These are phyloP conservation scores for Lomentospora prolificans DNA, from an alignment of 2,329 filamentous ascomycete species.

Conservation along the genomic window DNA sequence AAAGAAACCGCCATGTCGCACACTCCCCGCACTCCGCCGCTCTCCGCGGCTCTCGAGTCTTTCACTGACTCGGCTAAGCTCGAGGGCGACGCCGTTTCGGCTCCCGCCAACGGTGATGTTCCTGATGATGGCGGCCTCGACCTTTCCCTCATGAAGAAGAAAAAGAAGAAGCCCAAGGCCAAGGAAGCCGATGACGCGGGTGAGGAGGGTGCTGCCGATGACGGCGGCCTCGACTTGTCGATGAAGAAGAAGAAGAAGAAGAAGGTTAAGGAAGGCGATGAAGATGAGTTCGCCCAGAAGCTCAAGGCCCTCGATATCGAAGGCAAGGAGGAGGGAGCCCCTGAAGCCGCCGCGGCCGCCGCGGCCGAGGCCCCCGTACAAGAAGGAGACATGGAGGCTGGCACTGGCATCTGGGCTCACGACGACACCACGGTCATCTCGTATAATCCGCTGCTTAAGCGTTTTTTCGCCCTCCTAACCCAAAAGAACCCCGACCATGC, in stretches of 20 bases:
- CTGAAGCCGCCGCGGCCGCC: slow-evolving; percentile 29
- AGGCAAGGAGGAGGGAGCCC: slow-evolving; percentile 48
- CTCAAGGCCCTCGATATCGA: slow-evolving; percentile 53
- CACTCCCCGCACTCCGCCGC: slow-evolving; percentile 55
- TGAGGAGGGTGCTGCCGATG: slow-evolving; percentile 47
- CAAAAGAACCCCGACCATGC: slow-evolving; percentile 96
- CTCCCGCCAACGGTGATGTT: slow-evolving; percentile 18
- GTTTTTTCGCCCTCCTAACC: slow-evolving; percentile 91
- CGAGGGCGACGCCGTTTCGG: slow-evolving; percentile 22
- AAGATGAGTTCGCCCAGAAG: slow-evolving; percentile 53
- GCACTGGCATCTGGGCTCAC: slow-evolving; percentile 86
- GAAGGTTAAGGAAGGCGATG: slow-evolving; percentile 38
- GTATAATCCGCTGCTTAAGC: slow-evolving; percentile 76
- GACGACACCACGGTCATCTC: slow-evolving; percentile 66
- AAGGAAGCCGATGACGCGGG: slow-evolving; percentile 23
- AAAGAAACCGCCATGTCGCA: slow-evolving; percentile 78
- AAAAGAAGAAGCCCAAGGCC: slow-evolving; percentile 9
- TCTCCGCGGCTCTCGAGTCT: slow-evolving; percentile 42
- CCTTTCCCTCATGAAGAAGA: slow-evolving; percentile 72
- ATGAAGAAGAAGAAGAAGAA: slow-evolving; percentile 58
- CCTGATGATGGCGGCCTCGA: slow-evolving; percentile 43
- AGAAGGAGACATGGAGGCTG: slow-evolving; percentile 72
- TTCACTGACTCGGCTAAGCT: slow-evolving; percentile 41
- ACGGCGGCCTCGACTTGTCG: slow-evolving; percentile 38
- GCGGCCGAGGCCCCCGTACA: slow-evolving; percentile 43